Conservation (phyloP, 2,329 filamentous ascomycete genomes). For the Bipolaris oryzae region DNA sequence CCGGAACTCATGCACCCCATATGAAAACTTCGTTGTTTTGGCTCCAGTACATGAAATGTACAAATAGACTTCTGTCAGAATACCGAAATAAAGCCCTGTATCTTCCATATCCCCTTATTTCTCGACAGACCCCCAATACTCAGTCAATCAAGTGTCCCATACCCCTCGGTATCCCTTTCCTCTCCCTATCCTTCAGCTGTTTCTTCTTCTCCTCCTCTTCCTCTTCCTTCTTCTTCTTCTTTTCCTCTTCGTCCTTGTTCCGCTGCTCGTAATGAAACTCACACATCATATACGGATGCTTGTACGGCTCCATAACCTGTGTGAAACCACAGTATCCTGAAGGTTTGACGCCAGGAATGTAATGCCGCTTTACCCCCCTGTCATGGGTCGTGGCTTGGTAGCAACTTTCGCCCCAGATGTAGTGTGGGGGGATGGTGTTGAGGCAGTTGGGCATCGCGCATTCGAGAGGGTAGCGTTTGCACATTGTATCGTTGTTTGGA, state of each 20-base stretch:
- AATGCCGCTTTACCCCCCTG: background rate
- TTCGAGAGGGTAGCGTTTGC: background rate
- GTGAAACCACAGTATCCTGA: background rate
- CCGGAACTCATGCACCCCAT: no score
- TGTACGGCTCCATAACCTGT: background rate
- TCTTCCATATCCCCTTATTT: no score
- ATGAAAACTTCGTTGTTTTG: no score
- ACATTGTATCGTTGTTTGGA: background rate
- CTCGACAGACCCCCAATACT: no score
- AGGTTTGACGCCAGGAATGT: background rate
- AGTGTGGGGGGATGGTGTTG: background rate
- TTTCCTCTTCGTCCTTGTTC: background rate
- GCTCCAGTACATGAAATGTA: no score
- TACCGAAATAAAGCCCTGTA: no score
- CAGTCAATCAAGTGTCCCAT: background rate
- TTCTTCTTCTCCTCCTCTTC: background rate
- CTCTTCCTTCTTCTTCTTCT: background rate
- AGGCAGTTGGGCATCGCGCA: background rate
- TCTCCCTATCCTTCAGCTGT: background rate
- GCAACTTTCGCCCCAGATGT: background rate
- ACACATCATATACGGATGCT: background rate
- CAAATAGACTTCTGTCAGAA: no score
- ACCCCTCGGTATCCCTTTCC: background rate
- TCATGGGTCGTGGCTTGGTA: background rate
- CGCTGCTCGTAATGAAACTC: background rate